phyloP scores from a whole-genome alignment of 768 basidiomycete species.

The Mrakia blollopis region DNA sequence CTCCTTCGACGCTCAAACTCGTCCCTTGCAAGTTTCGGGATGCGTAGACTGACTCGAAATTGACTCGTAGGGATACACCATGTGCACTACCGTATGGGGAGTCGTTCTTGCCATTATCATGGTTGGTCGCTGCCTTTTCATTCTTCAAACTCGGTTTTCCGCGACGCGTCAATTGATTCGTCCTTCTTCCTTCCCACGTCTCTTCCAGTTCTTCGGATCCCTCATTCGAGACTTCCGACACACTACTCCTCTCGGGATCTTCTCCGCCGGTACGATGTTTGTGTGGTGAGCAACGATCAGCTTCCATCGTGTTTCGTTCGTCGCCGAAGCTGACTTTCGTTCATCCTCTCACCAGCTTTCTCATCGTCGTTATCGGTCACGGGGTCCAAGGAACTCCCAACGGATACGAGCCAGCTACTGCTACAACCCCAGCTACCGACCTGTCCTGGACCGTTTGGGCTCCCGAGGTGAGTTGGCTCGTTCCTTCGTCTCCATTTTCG shows the following conservation, averaged over 20 bases:
- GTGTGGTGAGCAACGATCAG: slow-evolving; percentile 21
- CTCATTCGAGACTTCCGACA: slow-evolving; percentile 35
- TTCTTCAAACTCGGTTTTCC: too few species aligned
- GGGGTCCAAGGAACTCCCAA: slow-evolving; percentile 37
- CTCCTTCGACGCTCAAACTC: too few species aligned
- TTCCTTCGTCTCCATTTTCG: too few species aligned
- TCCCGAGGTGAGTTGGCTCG: slow-evolving; percentile 15
- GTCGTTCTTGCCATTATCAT: slow-evolving; percentile 30
- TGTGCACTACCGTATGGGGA: slow-evolving; percentile 35
- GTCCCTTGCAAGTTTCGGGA: too few species aligned
- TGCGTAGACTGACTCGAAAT: too few species aligned
- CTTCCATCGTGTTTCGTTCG: not conserved
- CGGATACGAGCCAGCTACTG: slow-evolving; percentile 32
- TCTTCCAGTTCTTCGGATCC: slow-evolving; percentile 33
- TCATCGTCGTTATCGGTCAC: slow-evolving; percentile 38
- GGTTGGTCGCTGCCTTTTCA: not conserved
- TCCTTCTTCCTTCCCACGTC: not conserved
- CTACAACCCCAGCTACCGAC: slow-evolving; percentile 20
- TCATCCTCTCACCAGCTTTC: not conserved
- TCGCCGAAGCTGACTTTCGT: not conserved
- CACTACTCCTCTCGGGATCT: slow-evolving; percentile 32
- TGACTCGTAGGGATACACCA: slow-evolving; percentile 33
- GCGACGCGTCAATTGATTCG: not conserved
- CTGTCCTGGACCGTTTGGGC: slow-evolving; percentile 36
- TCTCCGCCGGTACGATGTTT: slow-evolving; percentile 32